Conservation (phyloP, 2,329 filamentous ascomycete species). For the Epichloe uncinata region DNA sequence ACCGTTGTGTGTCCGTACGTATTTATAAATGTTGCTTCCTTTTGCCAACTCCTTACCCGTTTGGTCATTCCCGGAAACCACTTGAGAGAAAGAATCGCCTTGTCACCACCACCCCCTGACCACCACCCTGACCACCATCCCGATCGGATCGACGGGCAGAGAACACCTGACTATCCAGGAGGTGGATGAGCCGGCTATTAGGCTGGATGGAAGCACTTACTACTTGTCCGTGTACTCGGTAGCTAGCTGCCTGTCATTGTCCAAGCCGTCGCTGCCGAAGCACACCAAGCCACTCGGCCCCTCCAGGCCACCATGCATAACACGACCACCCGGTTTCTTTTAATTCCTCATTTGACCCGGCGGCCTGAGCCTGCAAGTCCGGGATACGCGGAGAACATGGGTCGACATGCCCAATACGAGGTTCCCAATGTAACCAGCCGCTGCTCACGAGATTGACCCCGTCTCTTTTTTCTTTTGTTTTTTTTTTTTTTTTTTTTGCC, state of each 20-base stretch:
- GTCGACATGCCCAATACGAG: not conserved
- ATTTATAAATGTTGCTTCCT: no score
- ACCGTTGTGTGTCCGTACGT: no score
- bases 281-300: not conserved
- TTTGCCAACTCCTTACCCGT: no score
- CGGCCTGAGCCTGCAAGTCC: not conserved
- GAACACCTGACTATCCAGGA: not conserved
- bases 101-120: no score
- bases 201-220: not conserved
- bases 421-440: not conserved
- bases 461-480: no score
- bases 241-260: not conserved
- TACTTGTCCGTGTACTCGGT: not conserved
- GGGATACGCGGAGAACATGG: not conserved
- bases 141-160: not conserved
- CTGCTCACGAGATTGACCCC: no score
- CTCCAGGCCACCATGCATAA: not conserved
- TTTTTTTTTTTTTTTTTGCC: no score
- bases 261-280: not conserved
- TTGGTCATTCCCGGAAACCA: no score
- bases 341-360: not conserved
- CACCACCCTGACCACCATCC: no score
- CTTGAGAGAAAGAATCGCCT: no score
- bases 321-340: no score
- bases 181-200: not conserved